Evolutionary conservation across 164 flowering plant genomes (phyloP).

Genomic region (Euptelea pleiosperma): DNA sequence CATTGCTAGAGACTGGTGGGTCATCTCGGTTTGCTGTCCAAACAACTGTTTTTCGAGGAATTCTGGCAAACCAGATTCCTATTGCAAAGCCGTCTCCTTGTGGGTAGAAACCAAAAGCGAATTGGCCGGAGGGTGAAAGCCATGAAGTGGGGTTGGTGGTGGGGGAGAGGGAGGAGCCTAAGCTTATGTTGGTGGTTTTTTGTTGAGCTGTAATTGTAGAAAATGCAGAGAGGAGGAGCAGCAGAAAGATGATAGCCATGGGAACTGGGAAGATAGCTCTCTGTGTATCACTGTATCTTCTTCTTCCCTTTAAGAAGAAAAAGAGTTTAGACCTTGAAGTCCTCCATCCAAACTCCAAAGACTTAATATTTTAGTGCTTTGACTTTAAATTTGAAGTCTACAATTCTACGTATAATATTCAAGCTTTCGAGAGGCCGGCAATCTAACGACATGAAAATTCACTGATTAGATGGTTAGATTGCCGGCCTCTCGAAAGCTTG

Average conservation of each 20-base stretch:
- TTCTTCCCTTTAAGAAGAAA: not conserved
- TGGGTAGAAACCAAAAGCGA: constrained; percentile 29
- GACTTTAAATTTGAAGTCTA: no score
- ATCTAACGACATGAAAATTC: no score
- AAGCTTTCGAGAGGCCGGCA: no score
- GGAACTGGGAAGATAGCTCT: not conserved
- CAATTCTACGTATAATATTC: no score
- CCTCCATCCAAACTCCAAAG: no score
- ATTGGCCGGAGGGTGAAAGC: constrained; percentile 19
- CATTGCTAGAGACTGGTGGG: constrained; percentile 5
- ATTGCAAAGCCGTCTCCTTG: constrained; percentile 17
- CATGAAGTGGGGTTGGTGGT: constrained; percentile 10
- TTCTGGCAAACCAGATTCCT: no score
- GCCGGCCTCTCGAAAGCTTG: no score
- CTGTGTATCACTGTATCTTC: not conserved
- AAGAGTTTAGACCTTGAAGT: not conserved
- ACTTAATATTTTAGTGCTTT: no score
- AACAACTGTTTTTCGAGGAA: constrained; percentile 16
- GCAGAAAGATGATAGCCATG: constrained; percentile 4
- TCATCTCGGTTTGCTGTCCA: constrained; percentile 28
- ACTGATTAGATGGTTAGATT: no score
- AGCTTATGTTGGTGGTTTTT: not conserved
- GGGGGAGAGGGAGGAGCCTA: constrained; percentile 11
- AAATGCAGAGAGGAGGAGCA: not conserved
- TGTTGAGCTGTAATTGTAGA: constrained; percentile 10